Percentiles rank a stretch among this genome's conserved stretches.
phyloP scores from a whole-genome alignment of 2,329 filamentous ascomycete species.

The Laburnicola sp. region DNA sequence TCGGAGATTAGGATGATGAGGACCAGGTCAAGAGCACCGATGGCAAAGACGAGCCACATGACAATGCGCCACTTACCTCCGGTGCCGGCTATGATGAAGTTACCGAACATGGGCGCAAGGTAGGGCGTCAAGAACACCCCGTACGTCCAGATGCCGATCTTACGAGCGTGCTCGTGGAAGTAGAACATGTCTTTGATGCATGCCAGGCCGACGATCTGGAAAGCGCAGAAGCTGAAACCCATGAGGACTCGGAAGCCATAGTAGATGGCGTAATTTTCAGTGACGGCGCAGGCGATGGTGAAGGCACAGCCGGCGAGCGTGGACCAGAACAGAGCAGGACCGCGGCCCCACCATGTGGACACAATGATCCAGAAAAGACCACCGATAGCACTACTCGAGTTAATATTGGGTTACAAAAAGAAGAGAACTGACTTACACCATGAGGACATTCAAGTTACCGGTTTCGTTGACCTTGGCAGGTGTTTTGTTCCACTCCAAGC shows the following conservation, averaged over 20 bases:
- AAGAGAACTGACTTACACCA: conserved; percentile 44
- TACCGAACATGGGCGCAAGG: conserved; percentile 36
- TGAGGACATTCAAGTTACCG: conserved; percentile 58
- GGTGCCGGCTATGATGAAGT: conserved; percentile 30
- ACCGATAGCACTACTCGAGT: conserved; percentile 34
- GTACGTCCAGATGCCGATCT: conserved; percentile 40
- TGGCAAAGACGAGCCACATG: conserved; percentile 29
- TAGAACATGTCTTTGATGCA: conserved; percentile 45
- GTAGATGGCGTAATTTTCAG: conserved; percentile 44
- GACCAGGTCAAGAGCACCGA: conserved; percentile 24
- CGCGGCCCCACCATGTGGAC: conserved; percentile 30
- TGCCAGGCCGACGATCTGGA: conserved; percentile 28
- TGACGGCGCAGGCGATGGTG: conserved; percentile 42
- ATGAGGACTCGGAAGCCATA: conserved; percentile 39
- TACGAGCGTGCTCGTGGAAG: conserved; percentile 44
- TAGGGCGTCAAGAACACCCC: conserved; percentile 37
- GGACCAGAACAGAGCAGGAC: conserved; percentile 50
- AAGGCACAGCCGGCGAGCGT: conserved; percentile 48
- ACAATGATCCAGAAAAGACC: conserved; percentile 36
- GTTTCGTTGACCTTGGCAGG: conserved; percentile 56
- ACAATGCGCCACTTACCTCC: conserved; percentile 28
- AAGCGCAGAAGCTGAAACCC: conserved; percentile 28
- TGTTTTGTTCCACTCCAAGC: conserved; percentile 53
- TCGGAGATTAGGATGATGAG: conserved; percentile 37
- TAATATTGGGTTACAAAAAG: not conserved